Evolutionary conservation across 495 filamentous ascomycete species (phyloP), one percentile per base, ranked within the genome.

Genomic region (Hypomontagnella monticulosa): DNA sequence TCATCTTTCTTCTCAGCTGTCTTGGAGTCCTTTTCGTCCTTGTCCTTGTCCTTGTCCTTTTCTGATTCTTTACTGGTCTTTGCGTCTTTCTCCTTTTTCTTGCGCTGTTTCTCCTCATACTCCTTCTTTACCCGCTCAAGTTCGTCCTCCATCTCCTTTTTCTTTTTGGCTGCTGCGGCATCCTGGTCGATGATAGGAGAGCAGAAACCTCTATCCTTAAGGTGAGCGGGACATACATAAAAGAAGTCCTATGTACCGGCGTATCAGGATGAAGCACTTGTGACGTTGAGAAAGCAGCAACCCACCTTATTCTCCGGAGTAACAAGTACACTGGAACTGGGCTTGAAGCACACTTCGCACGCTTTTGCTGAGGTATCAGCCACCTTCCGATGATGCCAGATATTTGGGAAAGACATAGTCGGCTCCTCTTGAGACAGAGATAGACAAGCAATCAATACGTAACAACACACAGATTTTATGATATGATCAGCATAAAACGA

Each of bases 291-390:
- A 30, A 19, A 32, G 36, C 43, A 1, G 34, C 36, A 54, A 66
- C 78, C 55, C 77, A 93, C 93, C 86, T 94, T 96, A 74, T 91
- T 94, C 70, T 97, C 92, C 0, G 91, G 84, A 1, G 93, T 97
- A 61, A 97, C 89, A 58, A 99, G 80, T 19, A 98, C 95, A 70
- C 87, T 93, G 6, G 88, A 86, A 44, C 89, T 92, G 4, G 91
- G 89, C 75, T 95, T 97, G 82, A 88, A 93, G 81, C 95, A 99
- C 61, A 99, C 87, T 71, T 89, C 86, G 76, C 95, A 99, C 42
- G 92, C 81, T 75, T 92, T 97, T 4, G 89, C 83, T 8, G 85
- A 84, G 38, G 89, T 87, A 47, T 97, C 92, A 18, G 95, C 93
- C 46, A 99, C 95, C 59, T 85, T 91, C 44, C 96, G 91, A 58